These are phyloP conservation scores for Sclerotinia minor DNA, from an alignment of 2,329 filamentous ascomycete genomes.

Conservation along the genomic window DNA sequence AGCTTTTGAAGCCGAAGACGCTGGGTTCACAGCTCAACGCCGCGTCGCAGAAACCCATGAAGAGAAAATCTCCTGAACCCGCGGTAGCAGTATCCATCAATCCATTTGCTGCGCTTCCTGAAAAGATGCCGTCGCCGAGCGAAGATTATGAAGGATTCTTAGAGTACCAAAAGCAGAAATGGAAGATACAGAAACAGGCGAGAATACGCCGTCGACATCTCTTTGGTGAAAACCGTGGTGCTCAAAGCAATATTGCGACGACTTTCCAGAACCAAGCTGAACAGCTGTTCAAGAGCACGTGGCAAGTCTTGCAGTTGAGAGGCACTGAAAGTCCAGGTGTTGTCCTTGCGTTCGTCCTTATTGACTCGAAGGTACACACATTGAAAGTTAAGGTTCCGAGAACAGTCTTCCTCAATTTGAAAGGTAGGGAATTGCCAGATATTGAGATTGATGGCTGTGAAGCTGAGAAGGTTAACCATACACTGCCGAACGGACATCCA, in stretches of 20 bases:
- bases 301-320: conserved; percentile 89
- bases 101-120: conserved; percentile 78
- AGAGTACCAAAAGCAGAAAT: conserved; percentile 96
- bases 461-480: conserved; percentile 91
- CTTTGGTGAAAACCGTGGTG: conserved; percentile 81
- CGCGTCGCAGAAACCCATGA: conserved; percentile 60
- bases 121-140: conserved; percentile 78
- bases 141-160: conserved; percentile 88
- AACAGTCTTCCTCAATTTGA: conserved; percentile 88
- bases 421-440: conserved; percentile 81
- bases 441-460: conserved; percentile 82
- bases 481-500: conserved; percentile 89
- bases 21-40: conserved; percentile 52
- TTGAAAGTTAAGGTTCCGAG: conserved; percentile 88
- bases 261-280: conserved; percentile 91
- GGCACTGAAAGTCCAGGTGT: conserved; percentile 82
- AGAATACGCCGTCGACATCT: conserved; percentile 82
- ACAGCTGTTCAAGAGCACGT: conserved; percentile 84
- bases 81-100: conserved; percentile 63
- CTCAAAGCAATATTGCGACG: conserved; percentile 63
- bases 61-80: conserved; percentile 72
- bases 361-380: conserved; percentile 86
- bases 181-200: conserved; percentile 95
- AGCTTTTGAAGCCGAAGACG: conserved; percentile 65
- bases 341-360: conserved; percentile 85